Percentiles rank a stretch among this genome's conserved stretches.
phyloP scores from a whole-genome alignment of 208 protist species.

The Herpetomonas samuelpessoai region DNA sequence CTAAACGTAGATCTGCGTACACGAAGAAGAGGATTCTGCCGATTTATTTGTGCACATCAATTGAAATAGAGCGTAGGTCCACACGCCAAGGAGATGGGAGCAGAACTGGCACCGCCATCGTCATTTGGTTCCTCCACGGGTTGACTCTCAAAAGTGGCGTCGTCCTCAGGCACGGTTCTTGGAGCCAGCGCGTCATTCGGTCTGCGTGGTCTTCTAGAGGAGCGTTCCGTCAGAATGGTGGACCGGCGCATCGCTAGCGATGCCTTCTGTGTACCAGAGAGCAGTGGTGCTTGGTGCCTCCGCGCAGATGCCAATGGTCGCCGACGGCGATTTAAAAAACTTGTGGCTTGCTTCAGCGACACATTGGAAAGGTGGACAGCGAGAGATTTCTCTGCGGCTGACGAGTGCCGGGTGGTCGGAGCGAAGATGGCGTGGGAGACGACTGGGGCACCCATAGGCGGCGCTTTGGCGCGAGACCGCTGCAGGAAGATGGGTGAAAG shows the following conservation, averaged over 20 bases:
- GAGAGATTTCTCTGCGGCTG: too few relatives aligned
- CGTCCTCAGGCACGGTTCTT: not conserved
- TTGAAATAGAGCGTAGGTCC: slow-evolving; percentile 67
- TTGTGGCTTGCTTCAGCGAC: not conserved
- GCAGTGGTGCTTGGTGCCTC: not conserved
- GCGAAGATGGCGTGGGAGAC: too few relatives aligned
- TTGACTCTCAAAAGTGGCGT: not conserved
- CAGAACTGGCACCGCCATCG: slow-evolving; percentile 10
- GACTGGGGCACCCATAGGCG: too few relatives aligned
- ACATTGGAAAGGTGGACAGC: too few relatives aligned
- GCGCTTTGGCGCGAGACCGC: too few relatives aligned
- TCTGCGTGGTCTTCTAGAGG: not conserved
- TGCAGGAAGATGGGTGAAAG: too few relatives aligned
- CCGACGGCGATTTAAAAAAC: not conserved
- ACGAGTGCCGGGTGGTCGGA: too few relatives aligned
- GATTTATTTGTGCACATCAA: too few relatives aligned
- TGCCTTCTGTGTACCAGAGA: not conserved
- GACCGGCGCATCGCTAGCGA: not conserved
- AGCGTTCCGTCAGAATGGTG: too few relatives aligned
- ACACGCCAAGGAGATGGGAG: slow-evolving; percentile 55
- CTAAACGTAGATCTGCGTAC: too few relatives aligned
- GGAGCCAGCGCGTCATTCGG: not conserved
- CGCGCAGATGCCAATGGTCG: too few relatives aligned
- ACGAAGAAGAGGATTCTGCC: too few relatives aligned
- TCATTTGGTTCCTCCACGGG: not conserved